These are phyloP conservation scores for Beauveria asiatica DNA, from an alignment of 2,329 filamentous ascomycete species.

Conservation along the genomic window DNA sequence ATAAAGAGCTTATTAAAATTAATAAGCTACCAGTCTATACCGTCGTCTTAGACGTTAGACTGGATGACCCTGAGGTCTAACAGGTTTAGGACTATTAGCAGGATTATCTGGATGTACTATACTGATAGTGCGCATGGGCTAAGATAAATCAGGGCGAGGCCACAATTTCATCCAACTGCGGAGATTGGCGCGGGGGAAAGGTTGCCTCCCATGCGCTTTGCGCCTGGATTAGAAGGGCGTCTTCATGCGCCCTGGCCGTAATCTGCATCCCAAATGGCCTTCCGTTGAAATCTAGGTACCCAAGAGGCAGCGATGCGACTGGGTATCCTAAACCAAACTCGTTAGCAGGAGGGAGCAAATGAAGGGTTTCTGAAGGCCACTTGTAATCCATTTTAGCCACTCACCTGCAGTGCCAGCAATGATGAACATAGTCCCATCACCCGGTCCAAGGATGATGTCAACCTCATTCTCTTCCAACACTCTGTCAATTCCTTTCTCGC, in stretches of 20 bases:
- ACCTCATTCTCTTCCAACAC: slow-evolving; percentile 11
- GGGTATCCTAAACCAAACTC: slow-evolving; percentile 11
- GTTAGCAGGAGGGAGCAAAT: background rate
- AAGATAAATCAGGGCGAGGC: no score
- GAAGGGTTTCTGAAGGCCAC: background rate
- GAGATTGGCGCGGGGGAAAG: background rate
- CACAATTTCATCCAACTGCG: background rate
- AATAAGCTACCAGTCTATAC: no score
- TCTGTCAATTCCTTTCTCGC: slow-evolving; percentile 10
- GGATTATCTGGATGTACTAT: no score
- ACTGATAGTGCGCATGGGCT: no score
- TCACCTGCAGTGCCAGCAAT: slow-evolving; percentile 8
- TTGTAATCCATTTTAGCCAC: background rate
- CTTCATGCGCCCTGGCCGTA: slow-evolving; percentile 6
- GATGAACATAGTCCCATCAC: slow-evolving; percentile 5
- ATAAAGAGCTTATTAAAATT: no score
- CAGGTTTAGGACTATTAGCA: no score
- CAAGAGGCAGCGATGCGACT: slow-evolving; percentile 11
- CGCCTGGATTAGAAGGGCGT: slow-evolving; percentile 11
- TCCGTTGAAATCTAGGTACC: slow-evolving; percentile 12
- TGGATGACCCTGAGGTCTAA: no score
- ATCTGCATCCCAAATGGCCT: slow-evolving; percentile 11
- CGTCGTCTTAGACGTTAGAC: no score
- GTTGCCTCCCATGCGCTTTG: slow-evolving; percentile 12
- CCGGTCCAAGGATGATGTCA: slow-evolving; percentile 13